Evolutionary conservation across 495 filamentous ascomycete species (phyloP), one percentile per base, ranked within the genome.

Genomic region (Aspergillus affinis): DNA sequence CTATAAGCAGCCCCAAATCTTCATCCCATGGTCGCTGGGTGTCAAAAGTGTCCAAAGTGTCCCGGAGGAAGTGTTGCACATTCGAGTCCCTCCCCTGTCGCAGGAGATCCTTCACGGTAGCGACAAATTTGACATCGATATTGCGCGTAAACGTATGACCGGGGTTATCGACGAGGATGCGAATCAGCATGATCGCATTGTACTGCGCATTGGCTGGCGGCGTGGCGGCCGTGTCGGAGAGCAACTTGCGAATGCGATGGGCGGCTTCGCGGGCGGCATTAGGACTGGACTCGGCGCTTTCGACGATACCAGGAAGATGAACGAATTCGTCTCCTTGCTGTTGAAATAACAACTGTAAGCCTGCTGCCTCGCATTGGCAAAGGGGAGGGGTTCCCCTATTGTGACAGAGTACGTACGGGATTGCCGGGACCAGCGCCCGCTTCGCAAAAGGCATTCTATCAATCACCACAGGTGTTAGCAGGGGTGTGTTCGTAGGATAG

Each of bases 151-250:
- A 98, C 17, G 86, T 90, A 58, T 79, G 82, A 23, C 94, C 95
- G 0, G 94, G 94, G 72, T 99, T 97, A 70, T 98, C 93, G 57
- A 83, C 79, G 36, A 99, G 79, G 68, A 99, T 99, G 46, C 94
- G 88, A 57, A 93, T 83, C 52, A 99, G 81, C 95, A 98, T 99
- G 65, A 98, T 88, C 54, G 90, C 88, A 77, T 98, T 97, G 80
- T 96, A 97, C 75, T 98, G 94, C 45, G 86, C 84, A 59, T 89
- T 83, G 36, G 36, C 36, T 19, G 87, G 84, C 32, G 80, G 77
- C 26, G 76, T 71, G 61, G 72, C 78, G 69, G 88, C 82, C 49
- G 93, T 88, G 46, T 82, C 84, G 45, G 84, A 80, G 47, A 98
- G 80, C 68, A 88, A 91, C 67, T 92, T 93, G 68, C 90, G 88